phyloP scores from a whole-genome alignment of 495 filamentous ascomycete species.

The Tuber borchii region DNA sequence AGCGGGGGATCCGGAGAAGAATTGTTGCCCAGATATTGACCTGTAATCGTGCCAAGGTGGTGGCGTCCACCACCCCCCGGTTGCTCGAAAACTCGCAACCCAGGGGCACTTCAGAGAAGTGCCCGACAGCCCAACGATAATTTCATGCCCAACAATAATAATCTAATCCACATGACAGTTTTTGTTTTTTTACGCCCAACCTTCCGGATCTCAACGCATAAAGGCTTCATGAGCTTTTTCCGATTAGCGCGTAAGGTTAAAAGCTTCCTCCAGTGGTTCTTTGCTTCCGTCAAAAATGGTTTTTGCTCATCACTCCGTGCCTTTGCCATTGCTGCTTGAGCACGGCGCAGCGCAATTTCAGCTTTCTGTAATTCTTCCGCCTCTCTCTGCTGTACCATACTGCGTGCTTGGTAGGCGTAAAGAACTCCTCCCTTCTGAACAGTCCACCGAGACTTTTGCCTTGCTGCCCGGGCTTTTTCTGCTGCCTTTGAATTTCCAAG shows the following conservation, averaged over 20 bases:
- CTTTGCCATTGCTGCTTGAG: background rate
- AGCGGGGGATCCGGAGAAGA: conserved; percentile 91
- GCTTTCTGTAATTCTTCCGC: background rate
- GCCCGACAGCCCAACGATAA: too few species aligned
- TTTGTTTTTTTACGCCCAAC: too few species aligned
- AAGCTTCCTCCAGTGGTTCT: background rate
- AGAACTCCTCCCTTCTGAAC: background rate
- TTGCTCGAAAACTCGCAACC: too few species aligned
- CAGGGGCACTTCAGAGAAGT: too few species aligned
- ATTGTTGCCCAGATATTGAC: conserved; percentile 91
- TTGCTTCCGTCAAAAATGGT: background rate
- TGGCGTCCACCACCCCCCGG: too few species aligned
- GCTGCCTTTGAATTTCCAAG: background rate
- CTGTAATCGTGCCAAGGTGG: too few species aligned
- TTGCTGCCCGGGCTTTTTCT: background rate
- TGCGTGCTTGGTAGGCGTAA: background rate
- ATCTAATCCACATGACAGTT: too few species aligned
- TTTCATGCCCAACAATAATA: too few species aligned
- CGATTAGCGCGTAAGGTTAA: too few species aligned
- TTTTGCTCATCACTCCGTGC: background rate
- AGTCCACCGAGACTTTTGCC: background rate
- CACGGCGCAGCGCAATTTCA: background rate
- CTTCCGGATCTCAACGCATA: too few species aligned
- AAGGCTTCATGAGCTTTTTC: too few species aligned
- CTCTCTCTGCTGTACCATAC: background rate